These are phyloP conservation scores for Psilocybe tampanensis DNA, from an alignment of 768 basidiomycete species.

Conservation along the genomic window DNA sequence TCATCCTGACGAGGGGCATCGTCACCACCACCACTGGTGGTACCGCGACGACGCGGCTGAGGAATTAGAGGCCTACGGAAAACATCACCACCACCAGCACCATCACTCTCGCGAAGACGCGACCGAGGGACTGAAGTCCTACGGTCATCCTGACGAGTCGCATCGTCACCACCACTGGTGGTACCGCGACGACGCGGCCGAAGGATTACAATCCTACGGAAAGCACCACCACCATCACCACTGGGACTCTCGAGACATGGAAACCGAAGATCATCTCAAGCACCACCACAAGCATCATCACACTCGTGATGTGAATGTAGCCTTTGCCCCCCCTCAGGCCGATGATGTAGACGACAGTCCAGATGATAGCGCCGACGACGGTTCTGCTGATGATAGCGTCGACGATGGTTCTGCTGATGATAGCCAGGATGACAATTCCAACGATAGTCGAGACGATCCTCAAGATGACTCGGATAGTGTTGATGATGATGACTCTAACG, in stretches of 20 bases:
- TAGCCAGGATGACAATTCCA: background rate
- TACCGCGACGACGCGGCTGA: background rate
- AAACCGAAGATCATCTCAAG: no score
- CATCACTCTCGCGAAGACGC: background rate
- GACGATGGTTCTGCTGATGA: background rate
- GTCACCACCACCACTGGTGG: background rate
- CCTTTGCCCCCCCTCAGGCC: background rate
- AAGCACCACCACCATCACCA: no score
- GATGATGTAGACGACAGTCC: background rate
- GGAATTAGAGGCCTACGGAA: background rate
- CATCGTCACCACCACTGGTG: no score
- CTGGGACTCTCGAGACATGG: no score
- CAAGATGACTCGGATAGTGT: background rate
- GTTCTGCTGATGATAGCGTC: background rate
- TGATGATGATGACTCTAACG: background rate
- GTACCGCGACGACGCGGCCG: no score
- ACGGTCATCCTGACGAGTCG: no score
- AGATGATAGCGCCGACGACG: background rate
- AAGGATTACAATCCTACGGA: no score
- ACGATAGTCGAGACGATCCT: background rate
- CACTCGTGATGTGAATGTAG: background rate
- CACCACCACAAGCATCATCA: background rate
- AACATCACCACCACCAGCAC: background rate
- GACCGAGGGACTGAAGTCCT: background rate
- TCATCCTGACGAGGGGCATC: no score